A percentile compares a stretch with the other conserved stretches of the same genome.
Conservation (phyloP, 345 rosid genomes). For the Tarenaya hassleriana region DNA sequence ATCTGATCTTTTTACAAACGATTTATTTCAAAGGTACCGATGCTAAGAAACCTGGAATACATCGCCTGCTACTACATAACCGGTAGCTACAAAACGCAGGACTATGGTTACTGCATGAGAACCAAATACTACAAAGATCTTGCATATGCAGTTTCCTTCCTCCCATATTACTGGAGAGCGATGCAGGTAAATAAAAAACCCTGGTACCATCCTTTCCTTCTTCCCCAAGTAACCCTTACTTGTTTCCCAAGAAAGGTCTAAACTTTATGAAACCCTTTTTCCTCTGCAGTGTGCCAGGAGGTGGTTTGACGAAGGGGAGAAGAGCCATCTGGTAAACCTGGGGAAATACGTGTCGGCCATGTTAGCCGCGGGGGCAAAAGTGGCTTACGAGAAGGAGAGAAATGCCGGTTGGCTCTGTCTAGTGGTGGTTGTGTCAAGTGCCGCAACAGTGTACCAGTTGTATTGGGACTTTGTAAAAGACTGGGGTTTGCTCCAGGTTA, state of each 20-base stretch:
- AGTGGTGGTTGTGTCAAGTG: slow-evolving; percentile 66
- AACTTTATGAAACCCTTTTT: not conserved
- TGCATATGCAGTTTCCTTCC: slow-evolving; percentile 88
- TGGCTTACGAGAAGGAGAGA: slow-evolving; percentile 72
- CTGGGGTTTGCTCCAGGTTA: slow-evolving; percentile 91
- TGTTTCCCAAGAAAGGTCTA: not conserved
- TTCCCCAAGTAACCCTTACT: slow-evolving; percentile 9
- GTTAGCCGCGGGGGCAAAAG: slow-evolving; percentile 95
- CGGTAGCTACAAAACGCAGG: slow-evolving; percentile 86
- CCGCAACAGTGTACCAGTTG: slow-evolving; percentile 83
- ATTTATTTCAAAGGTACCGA: slow-evolving; percentile 47
- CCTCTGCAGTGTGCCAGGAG: slow-evolving; percentile 71
- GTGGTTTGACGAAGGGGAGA: slow-evolving; percentile 90
- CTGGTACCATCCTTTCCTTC: not conserved
- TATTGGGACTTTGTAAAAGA: slow-evolving; percentile 98
- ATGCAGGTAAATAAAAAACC: slow-evolving; percentile 69
- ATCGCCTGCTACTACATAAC: slow-evolving; percentile 89
- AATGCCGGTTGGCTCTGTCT: slow-evolving; percentile 60
- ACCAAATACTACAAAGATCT: slow-evolving; percentile 73
- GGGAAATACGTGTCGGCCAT: slow-evolving; percentile 96
- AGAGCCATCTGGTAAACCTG: slow-evolving; percentile 66
- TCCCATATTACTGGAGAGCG: slow-evolving; percentile 99
- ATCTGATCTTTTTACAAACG: slow-evolving; percentile 8
- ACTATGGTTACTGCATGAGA: slow-evolving; percentile 82
- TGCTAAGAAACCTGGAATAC: slow-evolving; percentile 77